A percentile compares a stretch with the other conserved stretches of the same genome.
These are phyloP conservation scores for Saccharomyces hybrid DNA, from an alignment of 1,139 yeast genomes.

Conservation along the genomic window DNA sequence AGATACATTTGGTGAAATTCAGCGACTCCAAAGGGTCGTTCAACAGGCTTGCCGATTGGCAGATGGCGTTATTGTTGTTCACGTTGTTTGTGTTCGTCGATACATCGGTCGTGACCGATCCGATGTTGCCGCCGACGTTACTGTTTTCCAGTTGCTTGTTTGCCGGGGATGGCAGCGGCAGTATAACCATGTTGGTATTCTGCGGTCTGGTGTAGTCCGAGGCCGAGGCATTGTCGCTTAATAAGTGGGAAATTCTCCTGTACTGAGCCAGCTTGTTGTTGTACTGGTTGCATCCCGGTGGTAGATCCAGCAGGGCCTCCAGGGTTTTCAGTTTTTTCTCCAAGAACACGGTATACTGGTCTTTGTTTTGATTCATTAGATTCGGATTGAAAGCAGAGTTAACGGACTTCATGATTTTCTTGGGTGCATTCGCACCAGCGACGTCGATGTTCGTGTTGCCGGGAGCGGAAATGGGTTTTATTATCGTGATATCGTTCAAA, in stretches of 20 bases:
- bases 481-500: background rate
- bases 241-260: constrained; percentile 37
- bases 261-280: constrained; percentile 35
- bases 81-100: background rate
- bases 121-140: background rate
- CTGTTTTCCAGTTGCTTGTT: background rate
- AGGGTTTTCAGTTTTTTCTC: constrained; percentile 45
- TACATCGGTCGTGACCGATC: background rate
- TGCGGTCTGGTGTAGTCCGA: background rate
- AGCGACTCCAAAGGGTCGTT: constrained; percentile 34
- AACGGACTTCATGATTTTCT: constrained; percentile 9
- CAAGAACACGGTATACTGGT: constrained; percentile 45
- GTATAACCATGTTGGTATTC: background rate
- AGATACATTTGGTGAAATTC: constrained; percentile 35
- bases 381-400: background rate
- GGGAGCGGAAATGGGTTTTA: background rate
- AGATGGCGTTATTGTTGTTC: constrained; percentile 14
- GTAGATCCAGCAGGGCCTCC: constrained; percentile 37
- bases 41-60: constrained; percentile 15
- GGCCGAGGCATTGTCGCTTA: constrained; percentile 15
- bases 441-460: background rate
- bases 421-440: background rate
- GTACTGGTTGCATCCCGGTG: constrained; percentile 25
- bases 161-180: background rate
- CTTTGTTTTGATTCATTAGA: constrained; percentile 27